Evolutionary conservation across 441 rosid species (phyloP).

Genomic region (Adansonia rubrostipa): DNA sequence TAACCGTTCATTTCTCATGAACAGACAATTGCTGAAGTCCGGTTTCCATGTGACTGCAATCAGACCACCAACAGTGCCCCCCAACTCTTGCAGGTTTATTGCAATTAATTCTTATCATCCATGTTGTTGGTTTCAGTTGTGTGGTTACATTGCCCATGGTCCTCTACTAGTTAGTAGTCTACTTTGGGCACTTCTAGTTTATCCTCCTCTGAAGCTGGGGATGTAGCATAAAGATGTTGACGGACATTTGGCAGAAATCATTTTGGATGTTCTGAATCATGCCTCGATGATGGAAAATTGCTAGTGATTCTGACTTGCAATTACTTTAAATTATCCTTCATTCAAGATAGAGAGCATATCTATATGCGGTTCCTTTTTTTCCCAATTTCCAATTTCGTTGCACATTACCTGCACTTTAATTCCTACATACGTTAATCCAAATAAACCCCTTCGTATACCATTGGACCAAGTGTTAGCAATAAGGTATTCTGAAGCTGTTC

Average conservation of each 20-base stretch:
- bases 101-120: not conserved
- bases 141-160: not conserved
- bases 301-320: not conserved
- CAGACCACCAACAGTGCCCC: slow-evolving; percentile 95
- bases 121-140: slow-evolving; percentile 1
- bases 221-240: not conserved
- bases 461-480: not conserved
- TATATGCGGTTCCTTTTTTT: not conserved
- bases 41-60: slow-evolving; percentile 96
- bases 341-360: not conserved
- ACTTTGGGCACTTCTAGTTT: not conserved
- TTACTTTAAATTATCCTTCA: not conserved
- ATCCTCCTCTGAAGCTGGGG: not conserved
- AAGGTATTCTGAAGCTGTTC: not conserved
- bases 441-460: not conserved
- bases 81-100: slow-evolving; percentile 88
- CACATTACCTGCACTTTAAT: not conserved
- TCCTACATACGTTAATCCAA: not conserved
- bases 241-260: not conserved
- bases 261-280: not conserved
- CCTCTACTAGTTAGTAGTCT: not conserved
- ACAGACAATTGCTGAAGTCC: slow-evolving; percentile 71
- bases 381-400: not conserved
- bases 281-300: not conserved
- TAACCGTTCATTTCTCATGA: slow-evolving; percentile 26